Percentiles rank a stretch among this genome's conserved stretches.
Evolutionary conservation across 2,329 filamentous ascomycete species (phyloP).

Genomic region (Lanzia echinophila): DNA sequence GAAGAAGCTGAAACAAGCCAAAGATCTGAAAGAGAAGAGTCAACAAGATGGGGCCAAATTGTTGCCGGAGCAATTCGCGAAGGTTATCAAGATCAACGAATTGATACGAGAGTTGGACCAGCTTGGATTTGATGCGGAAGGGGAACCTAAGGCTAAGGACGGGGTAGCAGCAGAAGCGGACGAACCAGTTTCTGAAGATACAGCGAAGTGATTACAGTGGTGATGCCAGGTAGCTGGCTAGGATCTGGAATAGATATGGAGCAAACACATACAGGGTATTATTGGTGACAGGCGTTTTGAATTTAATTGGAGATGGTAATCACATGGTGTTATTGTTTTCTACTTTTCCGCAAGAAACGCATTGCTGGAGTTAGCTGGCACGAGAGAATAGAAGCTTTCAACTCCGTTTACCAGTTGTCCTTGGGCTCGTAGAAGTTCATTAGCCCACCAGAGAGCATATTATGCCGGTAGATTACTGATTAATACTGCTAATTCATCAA

Average conservation of each 20-base stretch:
- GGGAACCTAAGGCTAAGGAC: conserved; percentile 48
- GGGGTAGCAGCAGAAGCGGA: conserved; percentile 13
- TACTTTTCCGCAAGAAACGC: not conserved
- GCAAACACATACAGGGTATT: not conserved
- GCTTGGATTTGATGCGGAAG: conserved; percentile 76
- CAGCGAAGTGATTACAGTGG: too few relatives aligned
- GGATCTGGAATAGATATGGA: not conserved
- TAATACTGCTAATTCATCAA: too few relatives aligned
- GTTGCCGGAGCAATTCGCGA: conserved; percentile 90
- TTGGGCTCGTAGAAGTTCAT: too few relatives aligned
- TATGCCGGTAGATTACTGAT: too few relatives aligned
- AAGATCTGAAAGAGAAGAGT: conserved; percentile 74
- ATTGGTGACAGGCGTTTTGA: not conserved
- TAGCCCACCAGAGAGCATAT: too few relatives aligned
- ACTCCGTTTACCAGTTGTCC: not conserved
- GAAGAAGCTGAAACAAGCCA: conserved; percentile 93
- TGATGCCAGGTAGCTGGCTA: too few relatives aligned
- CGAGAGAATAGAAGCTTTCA: not conserved
- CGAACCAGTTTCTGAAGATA: not conserved
- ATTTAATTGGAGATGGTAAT: too few relatives aligned
- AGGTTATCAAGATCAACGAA: conserved; percentile 96
- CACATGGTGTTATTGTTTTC: too few relatives aligned
- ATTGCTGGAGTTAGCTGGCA: not conserved
- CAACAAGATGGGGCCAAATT: conserved; percentile 79
- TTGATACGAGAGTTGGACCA: conserved; percentile 80